A percentile compares a stretch with the other conserved stretches of the same genome.
Evolutionary conservation across 1,284 basidiomycete genomes (phyloP).

Genomic region (Cutaneotrichosporon sp.): DNA sequence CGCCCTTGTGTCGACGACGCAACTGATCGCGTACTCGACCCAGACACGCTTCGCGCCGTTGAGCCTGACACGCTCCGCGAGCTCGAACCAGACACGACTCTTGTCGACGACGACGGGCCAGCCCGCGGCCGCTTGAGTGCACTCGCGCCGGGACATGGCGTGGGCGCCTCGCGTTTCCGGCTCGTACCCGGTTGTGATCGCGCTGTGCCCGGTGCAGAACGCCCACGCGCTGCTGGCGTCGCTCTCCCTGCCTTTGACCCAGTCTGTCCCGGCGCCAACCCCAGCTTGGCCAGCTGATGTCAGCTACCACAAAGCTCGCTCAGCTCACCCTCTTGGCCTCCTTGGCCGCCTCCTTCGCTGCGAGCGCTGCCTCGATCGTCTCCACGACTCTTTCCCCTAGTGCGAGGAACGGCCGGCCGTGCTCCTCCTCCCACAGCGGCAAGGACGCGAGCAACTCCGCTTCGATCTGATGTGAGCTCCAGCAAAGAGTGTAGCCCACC

Average conservation of each 20-base stretch:
- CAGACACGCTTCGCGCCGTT: neutral
- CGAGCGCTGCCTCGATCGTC: slow-evolving; percentile 64
- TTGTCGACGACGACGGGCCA: neutral
- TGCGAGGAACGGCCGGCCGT: slow-evolving; percentile 72
- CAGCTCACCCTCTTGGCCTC: slow-evolving; percentile 60
- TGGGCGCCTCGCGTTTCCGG: slow-evolving; percentile 37
- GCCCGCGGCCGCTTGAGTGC: slow-evolving; percentile 18
- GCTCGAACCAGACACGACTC: neutral
- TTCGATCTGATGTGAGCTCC: slow-evolving; percentile 60
- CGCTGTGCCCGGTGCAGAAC: slow-evolving; percentile 5
- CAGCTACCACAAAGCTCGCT: neutral
- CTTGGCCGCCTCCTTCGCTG: slow-evolving; percentile 60
- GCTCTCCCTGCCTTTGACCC: slow-evolving; percentile 19
- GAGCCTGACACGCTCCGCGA: neutral
- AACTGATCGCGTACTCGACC: neutral
- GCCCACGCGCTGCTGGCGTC: slow-evolving; percentile 11
- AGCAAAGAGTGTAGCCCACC: slow-evolving; percentile 51
- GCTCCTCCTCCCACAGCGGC: slow-evolving; percentile 80
- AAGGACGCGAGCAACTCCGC: slow-evolving; percentile 74
- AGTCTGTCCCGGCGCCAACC: slow-evolving; percentile 16
- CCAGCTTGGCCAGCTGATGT: slow-evolving; percentile 25
- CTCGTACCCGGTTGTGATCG: neutral
- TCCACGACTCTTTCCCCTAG: slow-evolving; percentile 78
- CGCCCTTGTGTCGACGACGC: too few relatives aligned
- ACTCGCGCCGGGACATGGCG: slow-evolving; percentile 18